Base-by-base conservation (phyloP, 2,329 filamentous ascomycete genomes). In the Polytolypa hystricis region DNA sequence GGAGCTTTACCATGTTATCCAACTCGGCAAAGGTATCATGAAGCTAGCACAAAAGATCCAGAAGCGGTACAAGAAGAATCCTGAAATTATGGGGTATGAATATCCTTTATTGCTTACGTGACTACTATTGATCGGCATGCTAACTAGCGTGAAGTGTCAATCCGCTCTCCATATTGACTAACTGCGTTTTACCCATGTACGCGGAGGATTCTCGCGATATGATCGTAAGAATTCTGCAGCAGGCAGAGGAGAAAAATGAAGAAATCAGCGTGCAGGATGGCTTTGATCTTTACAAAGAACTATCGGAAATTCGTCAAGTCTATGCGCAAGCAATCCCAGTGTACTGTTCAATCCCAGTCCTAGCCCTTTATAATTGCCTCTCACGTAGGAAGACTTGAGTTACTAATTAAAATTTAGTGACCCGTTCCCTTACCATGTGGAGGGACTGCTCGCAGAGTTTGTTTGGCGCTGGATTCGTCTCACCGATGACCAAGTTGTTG, bases 401-500 rank as follows among this genome's bases (percentile, higher is more conserved):
- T 14, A 23, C 37, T 32, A 12, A 28, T 29, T 14, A 16, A 21
- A 21, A 23, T n/a, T 20, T 17, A 56, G 56, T 6, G 67, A 76
- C 42, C 74, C 77, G 1, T 98, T 96, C 56, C 79, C 79, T 4
- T 95, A 96, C 56, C 78, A 86, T 46, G 74, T 98, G 29, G 91
- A 98, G 59, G 75, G 79, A 28, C 66, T 93, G 11, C 69, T 98
- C 12, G 82, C 87, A 43, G 81, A 84, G 23, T 98, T 96, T 57
- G 91, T 96, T 4, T 96, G 87, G 87, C 78, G 85, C 40, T 98
- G 87, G 87, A 84, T 98, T 44, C 71, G 74, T 37, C 74, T 78
- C 44, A 86, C 85, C 5, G 86, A 96, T 50, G 66, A 67, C 21
- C 85, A 80, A 52, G 79, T 95, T 52, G 70, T 81, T 42, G 77